A percentile compares a stretch with the other conserved stretches of the same genome.
Conservation (phyloP, 441 rosid species). For the Adansonia gregorii region DNA sequence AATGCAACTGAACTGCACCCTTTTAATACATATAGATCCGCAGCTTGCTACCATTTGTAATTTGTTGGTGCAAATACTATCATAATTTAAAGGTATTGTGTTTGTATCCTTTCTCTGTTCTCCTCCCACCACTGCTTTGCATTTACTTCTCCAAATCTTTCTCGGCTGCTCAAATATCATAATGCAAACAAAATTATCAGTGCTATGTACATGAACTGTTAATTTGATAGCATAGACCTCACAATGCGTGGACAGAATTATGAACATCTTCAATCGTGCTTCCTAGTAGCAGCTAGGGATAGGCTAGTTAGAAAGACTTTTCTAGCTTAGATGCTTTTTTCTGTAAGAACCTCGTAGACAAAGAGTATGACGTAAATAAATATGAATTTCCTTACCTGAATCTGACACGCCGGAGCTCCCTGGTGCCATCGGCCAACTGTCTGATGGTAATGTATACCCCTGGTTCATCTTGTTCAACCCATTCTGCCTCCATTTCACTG, state of each 20-base stretch:
- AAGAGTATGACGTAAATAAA: background rate
- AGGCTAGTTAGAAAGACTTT: background rate
- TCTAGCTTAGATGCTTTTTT: background rate
- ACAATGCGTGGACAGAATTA: too few relatives aligned
- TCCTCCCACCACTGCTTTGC: conserved; percentile 99
- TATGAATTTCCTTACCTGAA: conserved; percentile 66
- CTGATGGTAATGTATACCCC: conserved; percentile 96
- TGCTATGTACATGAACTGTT: background rate
- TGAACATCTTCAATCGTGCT: too few relatives aligned
- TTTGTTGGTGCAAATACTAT: conserved; percentile 12
- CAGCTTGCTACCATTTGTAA: background rate
- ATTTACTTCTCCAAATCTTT: conserved; percentile 85
- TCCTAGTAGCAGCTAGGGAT: background rate
- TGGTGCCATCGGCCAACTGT: conserved; percentile 81
- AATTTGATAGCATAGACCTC: too few relatives aligned
- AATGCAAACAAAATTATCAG: background rate
- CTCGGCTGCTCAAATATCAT: conserved; percentile 61
- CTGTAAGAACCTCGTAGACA: background rate
- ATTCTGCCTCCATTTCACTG: conserved; percentile 87
- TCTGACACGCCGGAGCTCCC: conserved; percentile 97
- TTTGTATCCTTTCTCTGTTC: conserved; percentile 97
- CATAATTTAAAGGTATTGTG: conserved; percentile 72
- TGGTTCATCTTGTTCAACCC: conserved; percentile 93
- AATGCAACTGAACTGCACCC: background rate
- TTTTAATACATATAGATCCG: background rate